Evolutionary conservation across 192 early-diverging fungal genomes (phyloP).

Genomic region (Backusella tuberculispora): DNA sequence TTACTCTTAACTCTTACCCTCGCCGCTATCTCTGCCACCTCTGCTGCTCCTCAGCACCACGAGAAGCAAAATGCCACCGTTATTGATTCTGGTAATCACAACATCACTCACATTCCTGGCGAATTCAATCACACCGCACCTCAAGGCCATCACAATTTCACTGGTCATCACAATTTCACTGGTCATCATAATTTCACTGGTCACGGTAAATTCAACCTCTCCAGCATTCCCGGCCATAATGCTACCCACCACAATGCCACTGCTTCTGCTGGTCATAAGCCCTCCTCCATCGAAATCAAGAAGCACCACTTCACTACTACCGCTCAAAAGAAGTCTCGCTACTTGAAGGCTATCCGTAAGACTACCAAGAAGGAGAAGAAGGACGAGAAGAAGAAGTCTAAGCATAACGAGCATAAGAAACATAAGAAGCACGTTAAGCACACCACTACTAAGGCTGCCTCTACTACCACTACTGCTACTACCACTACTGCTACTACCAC

Average conservation of each 20-base stretch:
- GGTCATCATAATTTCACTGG: no score
- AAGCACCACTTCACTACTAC: no score
- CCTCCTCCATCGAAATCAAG: no score
- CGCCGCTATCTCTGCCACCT: background rate
- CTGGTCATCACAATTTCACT: no score
- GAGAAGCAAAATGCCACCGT: background rate
- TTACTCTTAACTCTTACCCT: background rate
- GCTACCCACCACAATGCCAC: background rate
- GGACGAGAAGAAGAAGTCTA: background rate
- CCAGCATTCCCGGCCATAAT: background rate
- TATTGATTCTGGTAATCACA: background rate
- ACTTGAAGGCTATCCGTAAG: constrained; percentile 1
- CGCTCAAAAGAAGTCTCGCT: background rate
- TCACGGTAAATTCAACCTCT: background rate
- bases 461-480: background rate
- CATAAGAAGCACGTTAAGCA: background rate
- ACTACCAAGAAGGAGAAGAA: background rate
- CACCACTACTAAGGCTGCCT: background rate
- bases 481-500: no score
- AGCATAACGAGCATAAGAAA: background rate
- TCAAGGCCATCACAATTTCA: background rate
- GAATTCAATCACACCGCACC: background rate
- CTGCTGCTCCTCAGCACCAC: background rate
- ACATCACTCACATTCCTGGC: background rate
- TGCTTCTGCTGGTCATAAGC: constrained; percentile 14